phyloP scores from a whole-genome alignment of 176 grass and related monocot species.

The Eragrostis curvula region DNA sequence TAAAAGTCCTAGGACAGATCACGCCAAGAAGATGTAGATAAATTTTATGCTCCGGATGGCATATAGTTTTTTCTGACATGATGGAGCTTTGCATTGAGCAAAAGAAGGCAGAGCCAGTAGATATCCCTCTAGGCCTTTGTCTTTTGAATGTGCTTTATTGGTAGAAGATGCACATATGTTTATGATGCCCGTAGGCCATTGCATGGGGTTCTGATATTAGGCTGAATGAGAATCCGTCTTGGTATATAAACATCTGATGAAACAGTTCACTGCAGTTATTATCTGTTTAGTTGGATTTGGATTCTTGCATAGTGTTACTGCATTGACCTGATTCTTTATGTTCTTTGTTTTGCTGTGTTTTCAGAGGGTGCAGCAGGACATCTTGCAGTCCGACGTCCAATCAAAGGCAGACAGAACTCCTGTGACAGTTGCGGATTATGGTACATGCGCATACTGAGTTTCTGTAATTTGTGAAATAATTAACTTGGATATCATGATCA shows the following conservation, averaged over 20 bases:
- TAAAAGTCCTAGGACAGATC: not conserved
- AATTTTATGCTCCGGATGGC: not conserved
- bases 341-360: not conserved
- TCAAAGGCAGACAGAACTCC: slow-evolving; percentile 85
- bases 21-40: not conserved
- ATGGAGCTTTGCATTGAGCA: too few species aligned
- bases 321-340: slow-evolving; percentile 13
- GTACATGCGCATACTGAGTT: slow-evolving; percentile 38
- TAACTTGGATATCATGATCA: not conserved
- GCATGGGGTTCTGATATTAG: not conserved
- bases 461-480: not conserved
- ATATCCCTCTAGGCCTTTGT: not conserved
- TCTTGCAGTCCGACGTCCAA: slow-evolving; percentile 80
- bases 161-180: not conserved
- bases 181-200: not conserved
- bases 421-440: slow-evolving; percentile 94
- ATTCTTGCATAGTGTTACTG: not conserved
- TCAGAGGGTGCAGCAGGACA: slow-evolving; percentile 72
- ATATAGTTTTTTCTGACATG: not conserved
- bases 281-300: not conserved
- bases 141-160: not conserved
- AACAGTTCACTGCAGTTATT: not conserved
- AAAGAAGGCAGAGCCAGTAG: too few species aligned
- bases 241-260: not conserved
- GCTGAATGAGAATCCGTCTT: not conserved